Percentiles rank a stretch among this genome's conserved stretches.
phyloP scores from a whole-genome alignment of 352 stramenopile genomes.

The Phytophthora uliginosa region DNA sequence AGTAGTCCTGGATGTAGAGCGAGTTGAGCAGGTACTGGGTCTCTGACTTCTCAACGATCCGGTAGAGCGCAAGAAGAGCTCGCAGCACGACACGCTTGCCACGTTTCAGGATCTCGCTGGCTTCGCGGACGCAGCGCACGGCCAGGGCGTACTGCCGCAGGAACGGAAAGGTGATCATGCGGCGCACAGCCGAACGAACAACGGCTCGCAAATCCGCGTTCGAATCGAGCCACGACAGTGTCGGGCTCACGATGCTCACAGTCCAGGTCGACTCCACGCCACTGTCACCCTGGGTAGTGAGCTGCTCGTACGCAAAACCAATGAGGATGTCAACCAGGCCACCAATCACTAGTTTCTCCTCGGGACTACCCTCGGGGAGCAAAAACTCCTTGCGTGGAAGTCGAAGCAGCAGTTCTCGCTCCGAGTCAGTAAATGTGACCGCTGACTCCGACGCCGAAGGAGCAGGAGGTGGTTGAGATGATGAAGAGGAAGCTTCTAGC shows the following conservation, averaged over 20 bases:
- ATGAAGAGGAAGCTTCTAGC: conserved; percentile 18
- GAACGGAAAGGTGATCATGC: conserved; percentile 97
- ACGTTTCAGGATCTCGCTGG: conserved; percentile 83
- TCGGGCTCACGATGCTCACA: conserved; percentile 95
- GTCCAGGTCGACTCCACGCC: conserved; percentile 98
- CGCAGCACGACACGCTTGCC: conserved; percentile 93
- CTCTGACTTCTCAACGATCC: conserved; percentile 95
- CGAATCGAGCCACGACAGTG: conserved; percentile 96
- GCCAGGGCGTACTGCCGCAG: conserved; percentile 94
- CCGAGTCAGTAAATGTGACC: conserved; percentile 57
- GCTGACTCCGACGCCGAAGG: conserved; percentile 10
- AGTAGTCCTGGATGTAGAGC: conserved; percentile 97
- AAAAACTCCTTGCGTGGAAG: conserved; percentile 89
- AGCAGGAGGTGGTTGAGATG: conserved; percentile 5
- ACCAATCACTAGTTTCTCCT: conserved; percentile 76
- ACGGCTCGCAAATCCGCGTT: conserved; percentile 67
- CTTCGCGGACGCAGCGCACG: conserved; percentile 84
- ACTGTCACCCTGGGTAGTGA: conserved; percentile 96
- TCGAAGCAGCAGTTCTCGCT: conserved; percentile 80
- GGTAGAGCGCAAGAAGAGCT: conserved; percentile 92
- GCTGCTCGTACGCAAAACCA: conserved; percentile 97
- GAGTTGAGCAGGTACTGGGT: conserved; percentile 98
- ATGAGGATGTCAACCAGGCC: conserved; percentile 96
- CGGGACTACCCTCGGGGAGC: conserved; percentile 57
- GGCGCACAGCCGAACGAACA: conserved; percentile 80